These are phyloP conservation scores for Tricholoma saponaceum DNA, from an alignment of 768 basidiomycete genomes.

Conservation along the genomic window DNA sequence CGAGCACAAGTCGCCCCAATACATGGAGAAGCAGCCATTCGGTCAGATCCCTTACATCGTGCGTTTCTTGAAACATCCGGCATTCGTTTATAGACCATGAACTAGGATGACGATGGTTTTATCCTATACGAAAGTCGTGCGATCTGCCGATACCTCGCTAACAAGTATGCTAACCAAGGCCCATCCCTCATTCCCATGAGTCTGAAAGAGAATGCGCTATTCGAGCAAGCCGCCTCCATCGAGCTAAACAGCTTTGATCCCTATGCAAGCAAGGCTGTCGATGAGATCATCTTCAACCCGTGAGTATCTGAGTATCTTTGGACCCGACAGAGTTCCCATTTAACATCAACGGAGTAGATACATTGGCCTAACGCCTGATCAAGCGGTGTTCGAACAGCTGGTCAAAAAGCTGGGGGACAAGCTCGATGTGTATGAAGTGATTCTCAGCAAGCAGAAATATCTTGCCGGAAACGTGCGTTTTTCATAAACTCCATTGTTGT, in stretches of 20 bases:
- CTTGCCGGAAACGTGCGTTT: slow-evolving; percentile 50
- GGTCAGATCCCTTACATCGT: slow-evolving; percentile 56
- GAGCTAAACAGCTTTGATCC: slow-evolving; percentile 52
- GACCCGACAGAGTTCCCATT: not conserved
- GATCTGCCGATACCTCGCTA: slow-evolving; percentile 54
- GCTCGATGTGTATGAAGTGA: slow-evolving; percentile 48
- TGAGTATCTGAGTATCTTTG: slow-evolving; percentile 20
- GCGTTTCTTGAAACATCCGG: slow-evolving; percentile 4
- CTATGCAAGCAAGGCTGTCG: slow-evolving; percentile 30
- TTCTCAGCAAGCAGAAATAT: slow-evolving; percentile 50
- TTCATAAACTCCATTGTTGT: not conserved
- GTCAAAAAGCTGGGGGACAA: slow-evolving; percentile 32
- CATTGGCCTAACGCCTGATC: slow-evolving; percentile 7
- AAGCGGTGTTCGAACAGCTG: slow-evolving; percentile 18
- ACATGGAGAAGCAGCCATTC: too few relatives aligned
- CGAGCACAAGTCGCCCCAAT: too few relatives aligned
- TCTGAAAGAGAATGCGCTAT: slow-evolving; percentile 34
- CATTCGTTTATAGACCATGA: not conserved
- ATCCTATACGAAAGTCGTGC: slow-evolving; percentile 67
- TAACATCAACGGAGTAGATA: not conserved
- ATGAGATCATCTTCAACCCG: slow-evolving; percentile 52
- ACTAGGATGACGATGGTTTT: too few relatives aligned
- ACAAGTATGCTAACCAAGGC: slow-evolving; percentile 51
- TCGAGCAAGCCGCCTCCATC: slow-evolving; percentile 45
- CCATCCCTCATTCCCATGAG: slow-evolving; percentile 50